Conservation (phyloP, 1,284 basidiomycete genomes). For the Paramarasmius palmivorus region DNA sequence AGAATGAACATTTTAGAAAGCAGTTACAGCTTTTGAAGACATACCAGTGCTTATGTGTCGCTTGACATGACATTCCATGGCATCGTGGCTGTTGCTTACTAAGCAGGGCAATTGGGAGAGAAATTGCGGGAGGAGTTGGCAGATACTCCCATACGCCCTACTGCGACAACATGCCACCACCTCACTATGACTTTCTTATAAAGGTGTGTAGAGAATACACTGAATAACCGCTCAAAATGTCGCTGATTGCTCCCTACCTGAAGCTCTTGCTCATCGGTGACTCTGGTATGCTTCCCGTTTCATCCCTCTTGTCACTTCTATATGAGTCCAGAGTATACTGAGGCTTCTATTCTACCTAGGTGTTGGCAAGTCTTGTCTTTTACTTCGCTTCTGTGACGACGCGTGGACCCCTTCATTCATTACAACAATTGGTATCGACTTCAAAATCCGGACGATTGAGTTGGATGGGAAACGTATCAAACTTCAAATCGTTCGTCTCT, state of each 20-base stretch:
- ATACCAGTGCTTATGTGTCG: too few relatives aligned
- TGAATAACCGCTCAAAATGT: conserved; percentile 8
- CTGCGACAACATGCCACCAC: conserved; percentile 64
- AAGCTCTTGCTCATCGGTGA: conserved; percentile 95
- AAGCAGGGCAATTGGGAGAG: neutral
- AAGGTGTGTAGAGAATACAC: conserved; percentile 55
- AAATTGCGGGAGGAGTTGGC: neutral
- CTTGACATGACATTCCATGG: too few relatives aligned
- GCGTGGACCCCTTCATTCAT: conserved; percentile 99
- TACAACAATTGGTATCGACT: conserved; percentile 97
- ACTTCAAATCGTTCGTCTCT: conserved; percentile 82
- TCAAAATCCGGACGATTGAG: conserved; percentile 97
- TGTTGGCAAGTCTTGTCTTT: conserved; percentile 98
- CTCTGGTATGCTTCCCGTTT: conserved; percentile 80
- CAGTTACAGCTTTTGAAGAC: too few relatives aligned
- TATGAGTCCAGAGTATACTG: neutral
- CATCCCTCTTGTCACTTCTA: conserved; percentile 3
- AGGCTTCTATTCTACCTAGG: conserved; percentile 44
- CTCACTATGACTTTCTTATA: conserved; percentile 92
- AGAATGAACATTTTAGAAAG: too few relatives aligned
- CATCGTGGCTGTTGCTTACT: conserved; percentile 3
- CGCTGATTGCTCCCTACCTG: conserved; percentile 2
- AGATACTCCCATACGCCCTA: neutral
- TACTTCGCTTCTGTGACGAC: conserved; percentile 99
- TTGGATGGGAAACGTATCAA: conserved; percentile 96